These are phyloP conservation scores for Umbelopsis ramanniana DNA, from an alignment of 192 early-diverging fungal species.

Conservation along the genomic window DNA sequence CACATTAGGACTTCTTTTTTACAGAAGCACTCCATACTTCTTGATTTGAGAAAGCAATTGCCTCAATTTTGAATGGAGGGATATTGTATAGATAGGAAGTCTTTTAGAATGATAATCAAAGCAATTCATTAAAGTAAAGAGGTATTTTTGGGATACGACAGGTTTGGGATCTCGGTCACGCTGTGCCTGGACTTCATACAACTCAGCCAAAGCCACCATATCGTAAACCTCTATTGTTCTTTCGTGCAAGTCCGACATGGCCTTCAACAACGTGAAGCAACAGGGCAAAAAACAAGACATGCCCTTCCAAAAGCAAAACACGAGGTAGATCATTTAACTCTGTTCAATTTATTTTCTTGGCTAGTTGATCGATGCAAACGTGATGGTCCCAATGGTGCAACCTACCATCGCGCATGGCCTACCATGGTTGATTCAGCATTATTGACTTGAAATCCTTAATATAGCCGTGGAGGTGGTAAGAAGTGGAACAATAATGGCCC, in stretches of 20 bases:
- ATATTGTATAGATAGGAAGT: no score
- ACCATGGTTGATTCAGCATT: not conserved
- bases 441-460: not conserved
- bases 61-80: no score
- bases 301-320: conserved; percentile 19
- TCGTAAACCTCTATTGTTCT: conserved; percentile 13
- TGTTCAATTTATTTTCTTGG: not conserved
- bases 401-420: not conserved
- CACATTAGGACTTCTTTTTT: not conserved
- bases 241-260: conserved; percentile 23
- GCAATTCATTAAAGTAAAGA: no score
- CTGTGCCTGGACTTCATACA: not conserved
- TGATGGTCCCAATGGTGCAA: not conserved
- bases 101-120: no score
- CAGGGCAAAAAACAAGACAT: conserved; percentile 24
- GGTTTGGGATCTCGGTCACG: not conserved
- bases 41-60: no score
- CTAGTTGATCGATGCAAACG: not conserved
- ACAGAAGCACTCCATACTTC: no score
- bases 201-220: conserved; percentile 20
- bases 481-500: not conserved
- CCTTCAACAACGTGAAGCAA: conserved; percentile 25
- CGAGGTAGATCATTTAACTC: not conserved
- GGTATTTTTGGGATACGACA: no score
- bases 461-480: conserved; percentile 17